These are phyloP conservation scores for Ustilago trichophora DNA, from an alignment of 1,284 basidiomycete genomes.

Conservation along the genomic window DNA sequence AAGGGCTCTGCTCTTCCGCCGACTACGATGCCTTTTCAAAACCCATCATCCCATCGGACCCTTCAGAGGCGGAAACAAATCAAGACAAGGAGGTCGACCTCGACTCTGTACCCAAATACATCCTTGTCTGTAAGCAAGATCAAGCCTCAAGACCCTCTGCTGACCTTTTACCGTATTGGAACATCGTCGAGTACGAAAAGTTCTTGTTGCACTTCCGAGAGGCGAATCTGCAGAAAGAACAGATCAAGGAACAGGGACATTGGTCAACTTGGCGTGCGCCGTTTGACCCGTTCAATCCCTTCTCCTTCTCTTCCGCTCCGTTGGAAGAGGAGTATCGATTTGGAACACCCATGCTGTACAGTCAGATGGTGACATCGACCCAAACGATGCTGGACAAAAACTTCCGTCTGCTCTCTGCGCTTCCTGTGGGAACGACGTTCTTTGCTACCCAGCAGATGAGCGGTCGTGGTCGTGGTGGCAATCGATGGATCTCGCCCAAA, in stretches of 20 bases:
- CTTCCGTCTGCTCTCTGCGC: slow-evolving; percentile 74
- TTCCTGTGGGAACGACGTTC: slow-evolving; percentile 81
- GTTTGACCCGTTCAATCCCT: slow-evolving; percentile 36
- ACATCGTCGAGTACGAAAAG: slow-evolving; percentile 37
- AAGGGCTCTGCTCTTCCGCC: slow-evolving; percentile 18
- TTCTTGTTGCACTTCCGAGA: slow-evolving; percentile 25
- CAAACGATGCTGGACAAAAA: slow-evolving; percentile 95
- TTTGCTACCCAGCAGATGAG: slow-evolving; percentile 86
- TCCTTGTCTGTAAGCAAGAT: slow-evolving; percentile 31
- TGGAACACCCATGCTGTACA: slow-evolving; percentile 84
- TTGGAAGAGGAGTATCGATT: slow-evolving; percentile 14
- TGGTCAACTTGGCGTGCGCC: slow-evolving; percentile 33
- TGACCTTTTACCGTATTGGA: slow-evolving; percentile 37
- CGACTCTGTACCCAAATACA: slow-evolving; percentile 57
- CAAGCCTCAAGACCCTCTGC: slow-evolving; percentile 1
- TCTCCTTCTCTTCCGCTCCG: neutral
- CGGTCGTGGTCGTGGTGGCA: slow-evolving; percentile 87
- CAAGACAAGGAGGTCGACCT: slow-evolving; percentile 52
- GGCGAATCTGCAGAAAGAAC: slow-evolving; percentile 15
- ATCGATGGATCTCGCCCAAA: slow-evolving; percentile 89
- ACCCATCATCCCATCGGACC: slow-evolving; percentile 12
- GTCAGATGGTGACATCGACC: slow-evolving; percentile 89
- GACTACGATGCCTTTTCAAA: slow-evolving; percentile 40
- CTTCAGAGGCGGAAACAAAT: neutral
- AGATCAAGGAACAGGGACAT: slow-evolving; percentile 14